phyloP scores from a whole-genome alignment of 2,329 filamentous ascomycete species.

The Ophiostoma sp. region DNA sequence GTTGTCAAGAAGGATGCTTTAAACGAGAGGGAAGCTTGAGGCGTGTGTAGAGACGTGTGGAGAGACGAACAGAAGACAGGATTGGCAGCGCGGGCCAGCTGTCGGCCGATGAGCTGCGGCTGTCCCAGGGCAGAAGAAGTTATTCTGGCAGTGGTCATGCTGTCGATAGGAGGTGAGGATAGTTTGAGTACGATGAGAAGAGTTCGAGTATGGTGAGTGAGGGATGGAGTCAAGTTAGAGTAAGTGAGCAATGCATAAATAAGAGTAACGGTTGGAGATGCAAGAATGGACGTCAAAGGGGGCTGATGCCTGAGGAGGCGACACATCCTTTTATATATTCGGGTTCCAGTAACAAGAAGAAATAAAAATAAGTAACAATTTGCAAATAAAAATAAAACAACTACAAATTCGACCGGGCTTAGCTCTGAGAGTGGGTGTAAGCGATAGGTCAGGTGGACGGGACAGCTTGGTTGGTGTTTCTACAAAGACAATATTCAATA shows the following conservation, averaged over 20 bases:
- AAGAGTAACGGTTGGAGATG: neutral
- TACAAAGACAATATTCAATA: too few relatives aligned
- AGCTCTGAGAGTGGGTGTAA: neutral
- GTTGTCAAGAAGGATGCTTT: slow-evolving; percentile 47
- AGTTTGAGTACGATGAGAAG: too few relatives aligned
- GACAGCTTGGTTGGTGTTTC: too few relatives aligned
- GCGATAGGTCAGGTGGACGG: too few relatives aligned
- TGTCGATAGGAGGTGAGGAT: neutral
- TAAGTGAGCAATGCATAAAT: too few relatives aligned
- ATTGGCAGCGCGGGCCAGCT: slow-evolving; percentile 16
- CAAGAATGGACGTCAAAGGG: neutral
- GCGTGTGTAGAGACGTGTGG: neutral
- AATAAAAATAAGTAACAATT: too few relatives aligned
- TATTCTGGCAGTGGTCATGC: slow-evolving; percentile 22
- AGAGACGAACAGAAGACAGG: slow-evolving; percentile 19
- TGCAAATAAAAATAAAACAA: too few relatives aligned
- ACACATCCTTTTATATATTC: neutral
- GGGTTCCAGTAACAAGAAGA: too few relatives aligned
- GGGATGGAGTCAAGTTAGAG: neutral
- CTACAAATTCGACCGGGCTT: neutral
- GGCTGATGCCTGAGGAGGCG: neutral
- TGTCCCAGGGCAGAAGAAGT: slow-evolving; percentile 11
- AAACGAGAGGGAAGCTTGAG: slow-evolving; percentile 17
- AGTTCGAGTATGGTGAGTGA: too few relatives aligned
- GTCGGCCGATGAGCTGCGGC: slow-evolving; percentile 18